Base-by-base conservation (phyloP, 495 filamentous ascomycete species). In the Trichoderma gamsii region DNA sequence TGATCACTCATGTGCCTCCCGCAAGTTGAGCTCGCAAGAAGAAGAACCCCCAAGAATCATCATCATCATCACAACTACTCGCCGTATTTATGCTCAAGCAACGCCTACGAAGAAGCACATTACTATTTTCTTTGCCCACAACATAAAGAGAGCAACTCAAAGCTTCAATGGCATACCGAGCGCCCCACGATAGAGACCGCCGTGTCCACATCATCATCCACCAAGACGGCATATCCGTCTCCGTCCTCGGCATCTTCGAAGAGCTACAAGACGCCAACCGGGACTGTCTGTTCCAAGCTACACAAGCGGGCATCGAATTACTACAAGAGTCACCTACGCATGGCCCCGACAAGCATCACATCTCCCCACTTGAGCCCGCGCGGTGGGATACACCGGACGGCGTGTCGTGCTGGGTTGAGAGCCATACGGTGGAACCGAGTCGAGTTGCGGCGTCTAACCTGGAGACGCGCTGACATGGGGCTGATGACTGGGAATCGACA, bases 261-360 rank as follows among this genome's bases (percentile, higher is more conserved):
- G 67, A 23, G 56, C 67, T 68, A 38, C 49, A 44, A 13, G 67
- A 68, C 67, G 67, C 67, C 59, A 68, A 68, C 41, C n/a, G 41
- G 3, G 67, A 46, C 16, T 63, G 56, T 63, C 41, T 63, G 56
- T 18, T 23, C 8, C 59, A 46, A 11, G 67, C 38, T 15, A 5
- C 13, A 2, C 51, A 46, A 21, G 29, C 13, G 52, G 66, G 56
- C 51, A 43, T 68, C 23, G 56, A 32, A 16, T 32, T 67, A 5
- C 18, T 52, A 49, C 29, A 46, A 15, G 66, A 35, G 7, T 66
- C 65, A 23, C 27, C 41, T 21, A 67, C 44, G 29, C 25, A 52
- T 35, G 51, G 56, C 0, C 59, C 59, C 41, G 41, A 49, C 38
- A 41, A 49, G 41, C 2, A 64, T 16, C 32, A 64, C 59, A 27